Evolutionary conservation across 1,284 basidiomycete species (phyloP), one percentile per base, ranked within the genome.

Genomic region (Puccinia hordei): DNA sequence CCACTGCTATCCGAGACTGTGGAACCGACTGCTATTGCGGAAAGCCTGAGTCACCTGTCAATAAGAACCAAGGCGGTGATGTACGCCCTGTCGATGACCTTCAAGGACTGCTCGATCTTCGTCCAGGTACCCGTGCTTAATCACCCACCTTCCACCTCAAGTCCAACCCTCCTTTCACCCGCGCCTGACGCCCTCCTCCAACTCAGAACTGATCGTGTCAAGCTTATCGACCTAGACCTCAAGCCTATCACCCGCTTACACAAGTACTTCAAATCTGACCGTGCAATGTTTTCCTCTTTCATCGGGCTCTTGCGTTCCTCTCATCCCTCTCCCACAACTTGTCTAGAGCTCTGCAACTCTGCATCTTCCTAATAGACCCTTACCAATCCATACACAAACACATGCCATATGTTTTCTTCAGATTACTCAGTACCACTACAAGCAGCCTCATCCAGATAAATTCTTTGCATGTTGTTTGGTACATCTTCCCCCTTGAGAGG

Each of bases 21-120:
- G 1, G 9, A n/a, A 3, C 44, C 44, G 27, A 9, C 38, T 3
- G 46, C 10, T 9, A 51, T 44, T 19, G 33, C 24, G 2, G 30
- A 33, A 8, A 1, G 30, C 10, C 53, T 69, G 15, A 51, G 22
- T 17, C 22, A 24, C 12, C 53, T 69, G 22, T 38, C 65, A 3
- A 2, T 2, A 4, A 46, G 75, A 10, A 30, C 63, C 24, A 78
- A 78, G 35, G 49, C 46, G 38, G 53, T 69, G 19, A 44, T 78
- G 33, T 78, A 78, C 35, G 55, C 66, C 22, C 35, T 78, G 6
- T 69, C 75, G 33, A 78, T 78, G 75, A 59, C 75, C 24, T 57
- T 78, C 49, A 78, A 69, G 41, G 75, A 78, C 41, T 78, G 75
- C 38, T 78, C 75, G 22, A 55, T 78, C 75, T 78, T 78, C n/a